Evolutionary conservation across 495 filamentous ascomycete species (phyloP).

Genomic region (Neurospora sp.): DNA sequence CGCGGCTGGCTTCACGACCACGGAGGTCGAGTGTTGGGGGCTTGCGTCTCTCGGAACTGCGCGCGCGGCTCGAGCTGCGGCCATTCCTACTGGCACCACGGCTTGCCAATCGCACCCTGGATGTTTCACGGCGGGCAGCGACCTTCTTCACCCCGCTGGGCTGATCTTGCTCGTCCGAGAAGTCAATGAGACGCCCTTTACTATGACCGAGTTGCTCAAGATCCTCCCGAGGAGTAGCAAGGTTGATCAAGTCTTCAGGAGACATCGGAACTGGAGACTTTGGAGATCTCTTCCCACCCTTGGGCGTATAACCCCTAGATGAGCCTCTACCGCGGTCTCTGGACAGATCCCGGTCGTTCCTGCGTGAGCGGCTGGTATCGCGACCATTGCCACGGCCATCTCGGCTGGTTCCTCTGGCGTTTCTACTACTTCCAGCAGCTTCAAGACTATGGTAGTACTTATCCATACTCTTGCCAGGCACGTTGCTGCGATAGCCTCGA

Average conservation of each 20-base stretch:
- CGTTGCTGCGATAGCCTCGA: slow-evolving; percentile 26
- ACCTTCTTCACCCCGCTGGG: slow-evolving; percentile 33
- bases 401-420: slow-evolving; percentile 47
- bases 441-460: slow-evolving; percentile 85
- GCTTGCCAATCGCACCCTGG: slow-evolving; percentile 23
- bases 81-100: slow-evolving; percentile 35
- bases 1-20: slow-evolving; percentile 40
- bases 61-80: slow-evolving; percentile 12
- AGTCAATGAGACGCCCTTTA: slow-evolving; percentile 11
- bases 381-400: slow-evolving; percentile 42
- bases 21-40: slow-evolving; percentile 43
- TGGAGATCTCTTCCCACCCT: slow-evolving; percentile 74
- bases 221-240: slow-evolving; percentile 34
- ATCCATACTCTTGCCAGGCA: slow-evolving; percentile 56
- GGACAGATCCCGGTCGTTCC: slow-evolving; percentile 50
- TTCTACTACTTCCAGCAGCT: slow-evolving; percentile 53
- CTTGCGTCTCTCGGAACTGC: slow-evolving; percentile 34
- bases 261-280: slow-evolving; percentile 91
- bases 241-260: slow-evolving; percentile 63
- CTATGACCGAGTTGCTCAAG: slow-evolving; percentile 4
- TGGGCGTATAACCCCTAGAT: slow-evolving; percentile 55
- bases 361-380: slow-evolving; percentile 41
- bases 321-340: slow-evolving; percentile 57
- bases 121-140: slow-evolving; percentile 27
- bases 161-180: slow-evolving; percentile 20